Evolutionary conservation across 345 rosid species (phyloP), one percentile per base, ranked within the genome.

Genomic region (Syzygium oleosum): DNA sequence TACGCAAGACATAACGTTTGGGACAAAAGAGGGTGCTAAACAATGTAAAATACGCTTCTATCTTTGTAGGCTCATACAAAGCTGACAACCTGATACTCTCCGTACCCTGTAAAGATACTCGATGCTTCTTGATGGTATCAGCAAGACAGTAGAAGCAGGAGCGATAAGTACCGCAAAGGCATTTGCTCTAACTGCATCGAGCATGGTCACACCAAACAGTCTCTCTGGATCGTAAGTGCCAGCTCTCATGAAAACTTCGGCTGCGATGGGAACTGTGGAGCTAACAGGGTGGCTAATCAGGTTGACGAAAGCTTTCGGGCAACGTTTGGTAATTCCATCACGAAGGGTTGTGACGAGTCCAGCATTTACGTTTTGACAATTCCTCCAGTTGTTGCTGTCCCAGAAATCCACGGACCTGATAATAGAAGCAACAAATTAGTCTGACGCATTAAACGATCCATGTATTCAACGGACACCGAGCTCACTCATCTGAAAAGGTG

Each of bases 231-330:
- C 95, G 92, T 91, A 95, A 51, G 93, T 93, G 11, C 98, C 98
- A 88, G 97, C 97, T 91, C 94, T 96, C 93, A 95, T 98, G 88
- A 98, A 96, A 91, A 96, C 96, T 90, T 98, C 97, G 1, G 96
- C 99, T 2, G 99, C 98, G 11, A 95, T 93, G 12, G 99, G 99
- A 87, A 96, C 97, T 0, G 98, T 98, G 46, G 98, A 96, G 91
- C 96, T 98, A 61, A 98, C 99, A 7, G 97, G 99, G 88, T 98
- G 94, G 89, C 99, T 96, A 88, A 98, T 98, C 87, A 96, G 89
- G 86, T 96, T 96, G 85, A 98, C 98, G n/a, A 95, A 85, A 51
- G 99, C 96, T 54, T 93, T 92, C 2, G 99, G 99, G 89, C 97
- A 95, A 89, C 95, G 92, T 86, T 94, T 94, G 6, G 98, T 94